These are phyloP conservation scores for Casuarina equisetifolia DNA, from an alignment of 306 rosid species.

Conservation along the genomic window DNA sequence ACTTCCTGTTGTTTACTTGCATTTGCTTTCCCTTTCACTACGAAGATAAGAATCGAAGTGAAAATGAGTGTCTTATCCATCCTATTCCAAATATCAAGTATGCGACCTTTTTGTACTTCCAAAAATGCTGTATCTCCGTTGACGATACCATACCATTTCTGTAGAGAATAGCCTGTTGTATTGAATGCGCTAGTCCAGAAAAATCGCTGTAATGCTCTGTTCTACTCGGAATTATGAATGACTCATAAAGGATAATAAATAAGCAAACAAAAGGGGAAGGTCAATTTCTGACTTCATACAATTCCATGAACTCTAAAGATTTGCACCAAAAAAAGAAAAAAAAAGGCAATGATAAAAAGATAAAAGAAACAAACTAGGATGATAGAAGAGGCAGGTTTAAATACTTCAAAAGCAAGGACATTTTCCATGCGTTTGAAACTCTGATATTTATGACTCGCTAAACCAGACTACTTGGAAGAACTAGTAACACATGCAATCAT, in stretches of 20 bases:
- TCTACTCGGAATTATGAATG: neutral
- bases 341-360: neutral
- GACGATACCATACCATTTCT: neutral
- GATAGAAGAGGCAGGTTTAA: neutral
- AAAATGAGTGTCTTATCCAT: neutral
- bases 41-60: neutral
- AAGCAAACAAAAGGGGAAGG: neutral
- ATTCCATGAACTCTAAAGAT: neutral
- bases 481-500: neutral
- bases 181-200: neutral
- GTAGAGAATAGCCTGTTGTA: no score
- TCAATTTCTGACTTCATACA: neutral
- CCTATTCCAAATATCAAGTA: neutral
- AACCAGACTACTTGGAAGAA: neutral
- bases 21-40: neutral
- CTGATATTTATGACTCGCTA: neutral
- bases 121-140: neutral
- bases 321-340: neutral
- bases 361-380: neutral
- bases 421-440: constrained; percentile 2
- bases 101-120: neutral
- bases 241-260: neutral
- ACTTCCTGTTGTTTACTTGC: no score
- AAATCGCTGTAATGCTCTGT: neutral
- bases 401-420: neutral